Base-by-base conservation (phyloP, 257 asterid genomes). In the Fraxinus excelsior region DNA sequence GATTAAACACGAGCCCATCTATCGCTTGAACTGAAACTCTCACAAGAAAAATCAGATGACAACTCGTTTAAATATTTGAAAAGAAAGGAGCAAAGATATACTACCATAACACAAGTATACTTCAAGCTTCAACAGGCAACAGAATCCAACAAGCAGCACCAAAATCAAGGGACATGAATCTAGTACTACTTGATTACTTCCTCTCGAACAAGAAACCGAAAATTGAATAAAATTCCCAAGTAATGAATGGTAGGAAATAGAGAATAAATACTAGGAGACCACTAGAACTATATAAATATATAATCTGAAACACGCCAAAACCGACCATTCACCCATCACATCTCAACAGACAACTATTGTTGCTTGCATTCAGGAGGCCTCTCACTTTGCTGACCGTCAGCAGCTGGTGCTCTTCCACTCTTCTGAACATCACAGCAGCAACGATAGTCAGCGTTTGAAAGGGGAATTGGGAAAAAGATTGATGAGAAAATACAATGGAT, bases 341-440 rank as follows among this genome's bases (percentile, higher is more conserved):
- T 42, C 18, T 42, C 18, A 42, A 2, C 16, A 42, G 49, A 10
- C 49, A 44, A 21, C 85, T 88, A 93, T 88, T 93, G 96, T 78
- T 91, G 98, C 85, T 91, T 91, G 90, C 98, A 94, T 81, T 94
- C 96, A 0, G 96, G 92, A 76, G 98, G 95, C 83, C 91, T 84
- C 90, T 94, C 97, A 18, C 97, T 96, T 74, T 84, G 89, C 60
- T 76, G 94, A 58, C 90, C 94, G 2, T 82, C 95, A 3, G 68
- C 89, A 49, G 78, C 88, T 26, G 85, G 85, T 56, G 86, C 91
- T 64, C 87, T 84, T 79, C 83, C 93, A 77, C 87, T 72, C 86
- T 86, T 94, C 98, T 91, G 70, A 76, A 83, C 25, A 78, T 13
- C 51, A 44, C 51, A 44, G 51, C 16, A 44, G 13, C 16, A 44